Conservation (phyloP, 306 rosid genomes). For the Leucaena leucocephala region DNA sequence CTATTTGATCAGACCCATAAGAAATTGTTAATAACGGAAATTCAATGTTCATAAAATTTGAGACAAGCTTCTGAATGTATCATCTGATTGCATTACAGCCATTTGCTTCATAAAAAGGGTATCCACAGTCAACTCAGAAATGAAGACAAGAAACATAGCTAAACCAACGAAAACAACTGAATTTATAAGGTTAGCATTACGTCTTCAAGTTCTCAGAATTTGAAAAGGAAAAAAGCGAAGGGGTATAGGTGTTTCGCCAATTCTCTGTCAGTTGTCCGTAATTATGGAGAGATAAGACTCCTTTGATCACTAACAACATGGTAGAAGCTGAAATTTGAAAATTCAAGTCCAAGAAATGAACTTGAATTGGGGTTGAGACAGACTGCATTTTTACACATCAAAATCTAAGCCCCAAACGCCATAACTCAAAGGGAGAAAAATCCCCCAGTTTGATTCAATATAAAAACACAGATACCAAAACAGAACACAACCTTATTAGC, state of each 20-base stretch:
- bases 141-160: neutral
- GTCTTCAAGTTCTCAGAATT: neutral
- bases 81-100: neutral
- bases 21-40: neutral
- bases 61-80: neutral
- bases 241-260: neutral
- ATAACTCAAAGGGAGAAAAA: neutral
- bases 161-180: neutral
- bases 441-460: neutral
- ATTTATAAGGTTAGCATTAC: neutral
- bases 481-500: slow-evolving; percentile 58
- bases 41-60: neutral
- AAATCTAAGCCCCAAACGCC: neutral
- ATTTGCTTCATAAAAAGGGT: slow-evolving; percentile 6
- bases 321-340: too few relatives aligned
- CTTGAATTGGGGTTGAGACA: too few relatives aligned
- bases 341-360: too few relatives aligned
- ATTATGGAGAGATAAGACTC: neutral
- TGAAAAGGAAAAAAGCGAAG: neutral
- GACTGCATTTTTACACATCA: neutral
- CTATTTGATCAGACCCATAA: neutral
- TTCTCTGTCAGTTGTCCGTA: neutral
- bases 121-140: slow-evolving; percentile 12
- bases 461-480: neutral
- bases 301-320: too few relatives aligned